phyloP scores from a whole-genome alignment of 768 basidiomycete species.

The Lyophyllum decastes region DNA sequence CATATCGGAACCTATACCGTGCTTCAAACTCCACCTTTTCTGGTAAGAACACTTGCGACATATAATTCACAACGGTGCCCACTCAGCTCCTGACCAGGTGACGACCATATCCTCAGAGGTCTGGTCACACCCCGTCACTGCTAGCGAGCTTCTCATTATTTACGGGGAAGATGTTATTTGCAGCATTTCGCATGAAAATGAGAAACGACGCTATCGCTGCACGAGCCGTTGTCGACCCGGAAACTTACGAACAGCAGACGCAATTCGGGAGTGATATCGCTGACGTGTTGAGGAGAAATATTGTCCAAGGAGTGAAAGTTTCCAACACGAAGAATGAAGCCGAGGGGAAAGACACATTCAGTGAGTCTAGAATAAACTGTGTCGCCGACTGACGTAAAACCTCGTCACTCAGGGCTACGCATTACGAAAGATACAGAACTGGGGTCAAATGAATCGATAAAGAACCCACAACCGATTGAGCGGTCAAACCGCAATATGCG shows the following conservation, averaged over 20 bases:
- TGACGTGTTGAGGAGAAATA: constrained; percentile 70
- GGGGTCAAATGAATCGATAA: constrained; percentile 82
- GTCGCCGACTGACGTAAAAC: background rate
- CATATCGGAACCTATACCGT: constrained; percentile 72
- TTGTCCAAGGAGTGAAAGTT: constrained; percentile 76
- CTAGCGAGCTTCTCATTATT: background rate
- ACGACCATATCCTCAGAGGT: constrained; percentile 59
- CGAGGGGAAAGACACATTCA: constrained; percentile 49
- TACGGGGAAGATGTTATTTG: constrained; percentile 6
- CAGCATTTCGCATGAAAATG: constrained; percentile 78
- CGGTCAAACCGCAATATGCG: constrained; percentile 46
- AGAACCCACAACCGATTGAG: constrained; percentile 50
- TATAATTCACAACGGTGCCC: background rate
- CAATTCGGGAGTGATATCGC: constrained; percentile 73
- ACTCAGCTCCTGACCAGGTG: constrained; percentile 40
- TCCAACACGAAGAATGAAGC: constrained; percentile 30
- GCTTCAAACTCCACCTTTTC: constrained; percentile 68
- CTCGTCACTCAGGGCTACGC: constrained; percentile 52
- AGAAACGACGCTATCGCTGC: constrained; percentile 54
- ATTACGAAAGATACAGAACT: constrained; percentile 84
- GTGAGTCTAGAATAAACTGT: constrained; percentile 36
- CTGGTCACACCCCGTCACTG: background rate
- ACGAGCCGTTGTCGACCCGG: constrained; percentile 42
- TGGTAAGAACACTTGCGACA: constrained; percentile 36
- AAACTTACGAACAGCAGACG: constrained; percentile 52